Percentiles rank a stretch among this genome's conserved stretches.
Conservation (phyloP, 2,329 filamentous ascomycete genomes). For the Ophiostoma perfectum region DNA sequence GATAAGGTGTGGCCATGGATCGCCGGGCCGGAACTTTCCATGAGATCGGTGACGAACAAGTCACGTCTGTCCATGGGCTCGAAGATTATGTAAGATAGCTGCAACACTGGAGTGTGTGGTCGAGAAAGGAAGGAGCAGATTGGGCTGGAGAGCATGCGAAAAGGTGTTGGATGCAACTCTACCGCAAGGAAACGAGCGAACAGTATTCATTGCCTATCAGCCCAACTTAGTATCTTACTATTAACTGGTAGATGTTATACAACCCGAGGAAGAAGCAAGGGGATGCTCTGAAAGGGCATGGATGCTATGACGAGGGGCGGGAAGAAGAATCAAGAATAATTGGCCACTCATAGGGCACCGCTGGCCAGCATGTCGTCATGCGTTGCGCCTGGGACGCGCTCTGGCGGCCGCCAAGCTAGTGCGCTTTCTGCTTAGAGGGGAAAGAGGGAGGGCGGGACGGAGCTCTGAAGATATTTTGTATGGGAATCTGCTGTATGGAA, state of each 20-base stretch:
- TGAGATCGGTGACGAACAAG: neutral
- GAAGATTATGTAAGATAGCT: neutral
- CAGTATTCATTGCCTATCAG: too few relatives aligned
- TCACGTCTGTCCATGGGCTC: neutral
- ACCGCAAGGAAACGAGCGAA: too few relatives aligned
- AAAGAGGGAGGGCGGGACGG: neutral
- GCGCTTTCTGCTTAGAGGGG: conserved; percentile 9
- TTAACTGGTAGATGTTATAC: too few relatives aligned
- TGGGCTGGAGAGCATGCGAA: too few relatives aligned
- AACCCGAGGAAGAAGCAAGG: too few relatives aligned
- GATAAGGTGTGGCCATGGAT: neutral
- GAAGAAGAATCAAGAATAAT: neutral
- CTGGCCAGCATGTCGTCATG: conserved; percentile 27
- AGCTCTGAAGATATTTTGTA: conserved; percentile 13
- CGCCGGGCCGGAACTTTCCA: neutral
- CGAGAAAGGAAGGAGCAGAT: neutral
- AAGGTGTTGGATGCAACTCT: too few relatives aligned
- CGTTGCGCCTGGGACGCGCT: conserved; percentile 17
- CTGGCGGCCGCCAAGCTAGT: conserved; percentile 4
- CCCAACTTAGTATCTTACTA: too few relatives aligned
- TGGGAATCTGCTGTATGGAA: neutral
- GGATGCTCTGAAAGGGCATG: too few relatives aligned
- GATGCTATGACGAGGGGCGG: neutral
- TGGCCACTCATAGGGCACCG: conserved; percentile 25
- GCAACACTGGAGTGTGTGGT: neutral